Conservation (phyloP, 2,329 filamentous ascomycete species). For the Phialophora verrucosa region DNA sequence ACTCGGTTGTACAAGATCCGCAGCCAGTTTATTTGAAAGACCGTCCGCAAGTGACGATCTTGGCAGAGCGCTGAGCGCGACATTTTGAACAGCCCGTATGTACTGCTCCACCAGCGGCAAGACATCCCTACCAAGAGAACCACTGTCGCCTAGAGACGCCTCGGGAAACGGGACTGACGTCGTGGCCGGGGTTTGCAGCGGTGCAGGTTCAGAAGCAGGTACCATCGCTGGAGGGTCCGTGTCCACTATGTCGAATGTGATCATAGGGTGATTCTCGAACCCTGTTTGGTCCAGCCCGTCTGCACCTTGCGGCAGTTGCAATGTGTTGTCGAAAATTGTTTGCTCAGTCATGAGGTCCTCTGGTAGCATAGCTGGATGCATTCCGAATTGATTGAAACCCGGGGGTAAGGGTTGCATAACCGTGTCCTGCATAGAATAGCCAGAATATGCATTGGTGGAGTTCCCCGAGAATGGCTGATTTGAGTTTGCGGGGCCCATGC, state of each 20-base stretch:
- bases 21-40: conserved; percentile 12
- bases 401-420: conserved; percentile 10
- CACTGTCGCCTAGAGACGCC: conserved; percentile 2
- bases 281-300: conserved; percentile 11
- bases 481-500: neutral
- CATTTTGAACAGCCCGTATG: conserved; percentile 23
- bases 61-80: conserved; percentile 12
- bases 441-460: conserved; percentile 9
- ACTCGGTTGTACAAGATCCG: conserved; percentile 28
- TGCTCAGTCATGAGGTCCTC: conserved; percentile 24
- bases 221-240: conserved; percentile 14
- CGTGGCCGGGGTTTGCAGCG: conserved; percentile 1
- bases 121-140: conserved; percentile 30
- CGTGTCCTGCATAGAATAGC: conserved; percentile 18
- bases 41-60: conserved; percentile 12
- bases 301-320: conserved; percentile 11
- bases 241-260: conserved; percentile 30
- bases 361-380: conserved; percentile 11
- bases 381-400: conserved; percentile 21
- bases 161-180: conserved; percentile 15
- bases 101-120: conserved; percentile 31
- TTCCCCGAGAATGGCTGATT: conserved; percentile 20
- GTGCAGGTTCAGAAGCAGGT: neutral
- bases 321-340: conserved; percentile 13
- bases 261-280: conserved; percentile 16